A percentile compares a stretch with the other conserved stretches of the same genome.
phyloP scores from a whole-genome alignment of 140 eudicot species.

The Senecio squalidus region DNA sequence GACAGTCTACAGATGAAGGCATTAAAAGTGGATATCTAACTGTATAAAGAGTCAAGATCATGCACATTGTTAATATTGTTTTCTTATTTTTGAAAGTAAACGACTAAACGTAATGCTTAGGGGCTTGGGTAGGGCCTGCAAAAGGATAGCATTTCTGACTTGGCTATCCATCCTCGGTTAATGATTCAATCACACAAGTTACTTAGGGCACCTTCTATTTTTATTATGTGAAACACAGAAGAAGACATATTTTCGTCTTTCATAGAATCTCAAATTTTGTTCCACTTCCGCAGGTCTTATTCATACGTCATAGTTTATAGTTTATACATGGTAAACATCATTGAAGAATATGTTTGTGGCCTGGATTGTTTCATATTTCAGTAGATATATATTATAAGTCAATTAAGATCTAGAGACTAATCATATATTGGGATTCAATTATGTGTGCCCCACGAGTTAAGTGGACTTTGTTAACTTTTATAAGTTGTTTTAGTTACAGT shows the following conservation, averaged over 20 bases:
- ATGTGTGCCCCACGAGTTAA: too few species aligned
- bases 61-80: background rate
- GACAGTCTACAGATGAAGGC: background rate
- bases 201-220: background rate
- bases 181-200: too few species aligned
- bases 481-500: too few species aligned
- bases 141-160: background rate
- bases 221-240: background rate
- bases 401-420: too few species aligned
- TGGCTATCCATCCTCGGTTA: background rate
- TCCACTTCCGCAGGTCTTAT: background rate
- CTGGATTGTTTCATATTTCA: too few species aligned
- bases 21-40: background rate
- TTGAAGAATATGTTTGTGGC: too few species aligned
- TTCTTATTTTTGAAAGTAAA: background rate
- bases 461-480: too few species aligned
- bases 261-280: background rate
- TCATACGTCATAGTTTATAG: too few species aligned
- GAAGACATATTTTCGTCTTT: background rate
- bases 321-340: background rate
- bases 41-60: too few species aligned
- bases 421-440: too few species aligned
- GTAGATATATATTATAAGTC: too few species aligned
- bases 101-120: background rate
- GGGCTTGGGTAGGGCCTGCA: background rate